Evolutionary conservation across 208 protist species (phyloP).

Genomic region (Angomonas deanei): DNA sequence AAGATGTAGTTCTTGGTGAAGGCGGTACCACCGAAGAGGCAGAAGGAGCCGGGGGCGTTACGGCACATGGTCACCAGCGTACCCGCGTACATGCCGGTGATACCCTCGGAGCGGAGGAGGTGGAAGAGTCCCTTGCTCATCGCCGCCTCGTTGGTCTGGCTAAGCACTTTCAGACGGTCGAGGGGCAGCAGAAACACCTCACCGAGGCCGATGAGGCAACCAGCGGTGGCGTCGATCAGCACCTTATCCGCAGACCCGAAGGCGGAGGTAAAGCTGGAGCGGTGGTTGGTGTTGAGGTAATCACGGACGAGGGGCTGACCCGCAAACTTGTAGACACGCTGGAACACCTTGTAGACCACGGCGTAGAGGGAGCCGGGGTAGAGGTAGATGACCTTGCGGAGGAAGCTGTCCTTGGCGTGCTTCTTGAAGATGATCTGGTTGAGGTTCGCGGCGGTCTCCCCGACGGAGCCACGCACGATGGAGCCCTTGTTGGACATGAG

Average conservation of each 20-base stretch:
- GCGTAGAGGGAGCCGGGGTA: conserved; percentile 88
- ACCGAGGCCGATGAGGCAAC: conserved; percentile 80
- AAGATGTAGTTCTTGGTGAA: conserved; percentile 87
- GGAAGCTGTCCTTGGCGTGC: conserved; percentile 41
- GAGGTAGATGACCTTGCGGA: conserved; percentile 74
- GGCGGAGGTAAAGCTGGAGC: conserved; percentile 29
- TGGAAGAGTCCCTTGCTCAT: conserved; percentile 53
- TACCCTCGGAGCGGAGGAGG: conserved; percentile 70
- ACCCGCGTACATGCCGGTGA: conserved; percentile 83
- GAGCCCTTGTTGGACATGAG: conserved; percentile 73
- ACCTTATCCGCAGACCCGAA: conserved; percentile 61
- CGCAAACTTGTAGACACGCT: conserved; percentile 91
- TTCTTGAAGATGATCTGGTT: conserved; percentile 80
- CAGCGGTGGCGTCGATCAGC: conserved; percentile 70
- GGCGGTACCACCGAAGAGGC: conserved; percentile 84
- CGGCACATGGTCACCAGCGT: conserved; percentile 79
- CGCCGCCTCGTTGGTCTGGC: conserved; percentile 84
- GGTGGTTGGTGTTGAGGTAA: conserved; percentile 35
- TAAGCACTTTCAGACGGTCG: conserved; percentile 88
- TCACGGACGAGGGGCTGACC: conserved; percentile 86
- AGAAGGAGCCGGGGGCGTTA: conserved; percentile 89
- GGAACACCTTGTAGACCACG: conserved; percentile 87
- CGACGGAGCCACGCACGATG: conserved; percentile 33
- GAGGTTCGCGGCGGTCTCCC: conserved; percentile 44
- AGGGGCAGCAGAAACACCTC: conserved; percentile 88